Percentiles rank a stretch among this genome's conserved stretches.
These are phyloP conservation scores for Diaporthe longicolla DNA, from an alignment of 2,329 filamentous ascomycete species.

Conservation along the genomic window DNA sequence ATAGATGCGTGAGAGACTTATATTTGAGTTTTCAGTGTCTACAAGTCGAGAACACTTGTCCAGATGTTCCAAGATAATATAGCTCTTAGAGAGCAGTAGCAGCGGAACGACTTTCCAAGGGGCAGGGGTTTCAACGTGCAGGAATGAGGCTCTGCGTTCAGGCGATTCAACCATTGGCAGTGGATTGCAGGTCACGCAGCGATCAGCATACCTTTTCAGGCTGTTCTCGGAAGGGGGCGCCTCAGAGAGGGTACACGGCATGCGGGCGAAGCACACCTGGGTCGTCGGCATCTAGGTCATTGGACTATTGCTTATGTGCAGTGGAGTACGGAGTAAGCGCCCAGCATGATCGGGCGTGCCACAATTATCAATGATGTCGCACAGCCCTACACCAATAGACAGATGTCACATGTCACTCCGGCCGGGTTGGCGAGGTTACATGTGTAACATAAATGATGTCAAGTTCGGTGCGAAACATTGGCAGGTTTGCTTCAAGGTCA, in stretches of 20 bases:
- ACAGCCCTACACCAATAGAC: background rate
- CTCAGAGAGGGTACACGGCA: background rate
- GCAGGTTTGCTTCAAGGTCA: background rate
- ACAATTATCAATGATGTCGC: background rate
- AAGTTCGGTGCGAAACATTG: background rate
- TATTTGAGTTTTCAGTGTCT: too few species aligned
- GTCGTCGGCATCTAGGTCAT: background rate
- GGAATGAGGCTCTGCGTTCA: background rate
- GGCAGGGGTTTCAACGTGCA: too few species aligned
- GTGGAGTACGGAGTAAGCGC: background rate
- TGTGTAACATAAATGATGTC: background rate
- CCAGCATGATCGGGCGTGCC: background rate
- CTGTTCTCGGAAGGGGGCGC: background rate
- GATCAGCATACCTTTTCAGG: background rate
- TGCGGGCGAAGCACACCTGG: background rate
- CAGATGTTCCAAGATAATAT: too few species aligned
- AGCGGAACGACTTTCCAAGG: too few species aligned
- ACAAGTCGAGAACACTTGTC: too few species aligned
- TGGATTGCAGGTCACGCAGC: background rate
- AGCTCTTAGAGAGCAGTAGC: too few species aligned
- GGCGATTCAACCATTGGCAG: too few species aligned
- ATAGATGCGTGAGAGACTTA: too few species aligned
- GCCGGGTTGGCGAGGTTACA: background rate
- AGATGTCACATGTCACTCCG: background rate
- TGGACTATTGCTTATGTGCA: background rate